Evolutionary conservation across 2,329 filamentous ascomycete genomes (phyloP).

Genomic region (Cladophialophora exuberans): DNA sequence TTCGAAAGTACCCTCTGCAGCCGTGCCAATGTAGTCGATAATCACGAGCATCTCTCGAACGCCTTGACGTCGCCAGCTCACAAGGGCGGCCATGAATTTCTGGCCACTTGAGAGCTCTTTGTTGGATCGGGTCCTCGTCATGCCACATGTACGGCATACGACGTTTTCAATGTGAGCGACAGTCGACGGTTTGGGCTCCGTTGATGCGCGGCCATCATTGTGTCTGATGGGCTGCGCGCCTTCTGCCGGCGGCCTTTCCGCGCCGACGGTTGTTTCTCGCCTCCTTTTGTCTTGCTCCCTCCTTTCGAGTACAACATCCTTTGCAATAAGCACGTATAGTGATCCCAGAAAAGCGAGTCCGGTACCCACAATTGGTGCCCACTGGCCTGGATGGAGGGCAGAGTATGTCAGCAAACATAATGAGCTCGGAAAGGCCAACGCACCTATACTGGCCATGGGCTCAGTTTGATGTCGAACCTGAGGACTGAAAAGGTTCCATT

Average conservation of each 20-base stretch:
- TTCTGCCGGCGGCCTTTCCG: no score
- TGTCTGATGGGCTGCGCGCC: not conserved
- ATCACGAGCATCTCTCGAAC: slow-evolving; percentile 1
- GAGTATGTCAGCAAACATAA: slow-evolving; percentile 10
- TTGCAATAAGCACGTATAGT: slow-evolving; percentile 54
- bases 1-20: no score
- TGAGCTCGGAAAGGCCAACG: slow-evolving; percentile 33
- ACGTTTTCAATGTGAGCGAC: not conserved
- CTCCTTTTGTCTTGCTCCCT: not conserved
- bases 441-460: slow-evolving; percentile 64
- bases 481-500: slow-evolving; percentile 65
- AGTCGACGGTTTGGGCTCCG: not conserved
- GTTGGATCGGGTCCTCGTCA: not conserved
- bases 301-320: not conserved
- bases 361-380: slow-evolving; percentile 54
- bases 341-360: slow-evolving; percentile 62
- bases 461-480: slow-evolving; percentile 64
- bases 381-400: slow-evolving; percentile 35
- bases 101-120: not conserved
- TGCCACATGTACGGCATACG: not conserved
- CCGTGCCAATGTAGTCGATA: slow-evolving; percentile 4
- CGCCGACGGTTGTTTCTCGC: not conserved
- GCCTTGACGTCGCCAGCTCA: slow-evolving; percentile 1
- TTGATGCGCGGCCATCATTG: not conserved
- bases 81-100: not conserved